These are phyloP conservation scores for Aschersonia sp. DNA, from an alignment of 2,329 filamentous ascomycete species.

Conservation along the genomic window DNA sequence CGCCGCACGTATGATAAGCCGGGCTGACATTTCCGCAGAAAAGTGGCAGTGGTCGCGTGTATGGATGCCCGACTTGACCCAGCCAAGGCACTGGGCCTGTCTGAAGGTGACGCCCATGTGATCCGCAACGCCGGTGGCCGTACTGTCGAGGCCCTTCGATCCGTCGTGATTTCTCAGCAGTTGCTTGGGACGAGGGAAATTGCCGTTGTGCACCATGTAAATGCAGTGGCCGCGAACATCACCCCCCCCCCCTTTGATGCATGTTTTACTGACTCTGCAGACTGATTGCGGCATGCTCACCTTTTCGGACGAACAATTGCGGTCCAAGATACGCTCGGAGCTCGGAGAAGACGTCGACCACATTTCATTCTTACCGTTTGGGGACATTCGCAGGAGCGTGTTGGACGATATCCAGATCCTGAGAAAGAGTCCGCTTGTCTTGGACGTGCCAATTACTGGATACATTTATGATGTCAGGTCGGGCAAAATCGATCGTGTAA, in stretches of 20 bases:
- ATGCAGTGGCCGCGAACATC: not conserved
- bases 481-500: slow-evolving; percentile 32
- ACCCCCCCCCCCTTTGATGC: not conserved
- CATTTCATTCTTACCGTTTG: slow-evolving; percentile 53
- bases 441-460: slow-evolving; percentile 50
- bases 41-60: slow-evolving; percentile 45
- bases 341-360: slow-evolving; percentile 34
- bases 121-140: slow-evolving; percentile 61
- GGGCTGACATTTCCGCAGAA: slow-evolving; percentile 9
- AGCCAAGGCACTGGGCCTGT: slow-evolving; percentile 52
- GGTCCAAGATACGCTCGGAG: slow-evolving; percentile 41
- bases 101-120: slow-evolving; percentile 64
- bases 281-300: slow-evolving; percentile 46
- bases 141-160: slow-evolving; percentile 55
- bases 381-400: slow-evolving; percentile 49
- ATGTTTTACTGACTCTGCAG: slow-evolving; percentile 6
- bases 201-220: slow-evolving; percentile 53
- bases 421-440: slow-evolving; percentile 42
- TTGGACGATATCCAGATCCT: slow-evolving; percentile 51
- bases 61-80: slow-evolving; percentile 71
- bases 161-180: slow-evolving; percentile 66
- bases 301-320: slow-evolving; percentile 45
- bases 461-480: slow-evolving; percentile 72
- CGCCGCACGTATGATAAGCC: not conserved
- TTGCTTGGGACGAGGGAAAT: slow-evolving; percentile 65